phyloP scores from a whole-genome alignment of 441 rosid species.

The Heliophila coronopifolia region DNA sequence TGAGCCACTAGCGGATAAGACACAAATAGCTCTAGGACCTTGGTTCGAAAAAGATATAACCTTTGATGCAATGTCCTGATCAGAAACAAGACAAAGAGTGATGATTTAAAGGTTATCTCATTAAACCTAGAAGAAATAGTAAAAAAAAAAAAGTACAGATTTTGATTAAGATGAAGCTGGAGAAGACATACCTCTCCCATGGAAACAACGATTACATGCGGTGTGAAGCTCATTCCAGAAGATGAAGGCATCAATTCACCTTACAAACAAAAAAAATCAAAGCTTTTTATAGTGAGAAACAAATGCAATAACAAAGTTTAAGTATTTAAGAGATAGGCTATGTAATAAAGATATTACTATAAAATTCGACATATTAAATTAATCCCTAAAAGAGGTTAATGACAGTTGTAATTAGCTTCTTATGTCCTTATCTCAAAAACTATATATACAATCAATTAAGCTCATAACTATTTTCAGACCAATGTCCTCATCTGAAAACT shows the following conservation, averaged over 20 bases:
- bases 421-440: too few relatives aligned
- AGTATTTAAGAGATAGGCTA: conserved; percentile 1
- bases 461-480: conserved; percentile 12
- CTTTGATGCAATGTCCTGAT: conserved; percentile 80
- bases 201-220: conserved; percentile 73
- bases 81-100: conserved; percentile 3
- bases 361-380: conserved; percentile 8
- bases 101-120: not conserved
- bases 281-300: not conserved
- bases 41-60: conserved; percentile 73
- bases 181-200: conserved; percentile 74
- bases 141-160: not conserved
- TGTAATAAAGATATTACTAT: conserved; percentile 12
- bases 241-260: conserved; percentile 77
- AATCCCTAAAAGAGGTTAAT: conserved; percentile 1
- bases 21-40: conserved; percentile 66
- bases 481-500: not conserved
- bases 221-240: conserved; percentile 87
- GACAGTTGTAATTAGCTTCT: conserved; percentile 4
- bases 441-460: too few relatives aligned
- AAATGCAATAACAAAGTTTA: not conserved
- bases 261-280: conserved; percentile 26
- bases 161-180: not conserved
- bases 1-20: conserved; percentile 57
- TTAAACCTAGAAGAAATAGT: not conserved